Base-by-base conservation (phyloP, 768 basidiomycete genomes). In the Trametes maxima region DNA sequence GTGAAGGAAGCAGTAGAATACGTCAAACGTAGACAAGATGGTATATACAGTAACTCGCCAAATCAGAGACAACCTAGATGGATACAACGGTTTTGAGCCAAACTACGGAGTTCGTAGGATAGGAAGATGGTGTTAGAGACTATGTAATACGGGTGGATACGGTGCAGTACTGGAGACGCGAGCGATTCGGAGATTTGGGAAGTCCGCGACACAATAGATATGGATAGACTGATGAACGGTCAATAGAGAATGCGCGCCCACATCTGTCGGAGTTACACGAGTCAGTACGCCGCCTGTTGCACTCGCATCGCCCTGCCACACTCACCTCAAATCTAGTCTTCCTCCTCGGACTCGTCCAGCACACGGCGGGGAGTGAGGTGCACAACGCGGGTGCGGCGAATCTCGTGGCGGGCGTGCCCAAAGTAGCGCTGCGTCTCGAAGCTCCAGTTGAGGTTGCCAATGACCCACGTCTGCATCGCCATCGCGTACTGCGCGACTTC, bases 351-450 rank as follows among this genome's bases (percentile, higher is more conserved):
- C 39, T 61, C 64, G 24, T 60, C 54, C 13, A 33, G 8, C 28
- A 65, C 55, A 12, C 61, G 64, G 52, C 64, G 62, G 14, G 65
- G 61, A 58, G 57, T 53, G 12, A 72, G 57, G 45, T 61, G 53
- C 36, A 73, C 69, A 14, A 69, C 28, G 33, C 58, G 68, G 4
- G 69, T 71, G 28, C 59, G 66, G 62, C 68, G 82, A 69, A 88
- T 78, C 72, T 84, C 78, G 39, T 77, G 67, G 63, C 83, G 81
- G 44, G 77, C 74, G 62, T 78, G 73, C 47, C 87, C 87, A 68
- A 90, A 89, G 75, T 90, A 89, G 37, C 86, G 79, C 65, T 82
- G 80, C 33, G 83, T 85, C 72, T 88, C 83, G 72, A 90, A 88
- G 68, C 85, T 85, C 87, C 87, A 87, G 59, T 78, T 79, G 54